Conservation (phyloP, 371 early-diverging fungal genomes). For the Lichtheimia hyalospora region DNA sequence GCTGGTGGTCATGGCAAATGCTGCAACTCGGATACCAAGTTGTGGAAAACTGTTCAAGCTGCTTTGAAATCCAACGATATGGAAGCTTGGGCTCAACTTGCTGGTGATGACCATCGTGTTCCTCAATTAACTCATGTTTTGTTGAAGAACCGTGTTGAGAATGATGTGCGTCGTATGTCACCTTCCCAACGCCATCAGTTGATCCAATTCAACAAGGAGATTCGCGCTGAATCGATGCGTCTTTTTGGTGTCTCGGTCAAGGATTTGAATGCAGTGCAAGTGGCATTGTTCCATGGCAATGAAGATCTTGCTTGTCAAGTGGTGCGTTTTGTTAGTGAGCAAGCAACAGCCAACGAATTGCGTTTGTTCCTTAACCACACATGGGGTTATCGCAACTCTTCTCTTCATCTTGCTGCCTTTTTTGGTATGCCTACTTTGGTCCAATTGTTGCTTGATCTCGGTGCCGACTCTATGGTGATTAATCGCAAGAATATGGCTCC, state of each 20-base stretch:
- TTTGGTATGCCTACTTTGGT: slow-evolving; percentile 71
- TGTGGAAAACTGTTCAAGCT: slow-evolving; percentile 21
- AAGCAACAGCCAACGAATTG: slow-evolving; percentile 12
- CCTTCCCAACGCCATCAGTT: slow-evolving; percentile 24
- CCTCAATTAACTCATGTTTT: slow-evolving; percentile 13
- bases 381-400: slow-evolving; percentile 71
- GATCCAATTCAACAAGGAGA: slow-evolving; percentile 13
- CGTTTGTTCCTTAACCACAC: slow-evolving; percentile 59
- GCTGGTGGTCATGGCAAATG: slow-evolving; percentile 13
- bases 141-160: slow-evolving; percentile 7
- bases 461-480: slow-evolving; percentile 58
- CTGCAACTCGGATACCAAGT: slow-evolving; percentile 18
- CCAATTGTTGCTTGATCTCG: slow-evolving; percentile 56
- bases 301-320: slow-evolving; percentile 17
- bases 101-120: slow-evolving; percentile 5
- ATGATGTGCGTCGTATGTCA: slow-evolving; percentile 17
- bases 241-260: slow-evolving; percentile 18
- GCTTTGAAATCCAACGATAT: slow-evolving; percentile 11
- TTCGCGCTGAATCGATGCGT: slow-evolving; percentile 4
- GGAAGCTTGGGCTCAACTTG: slow-evolving; percentile 9
- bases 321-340: slow-evolving; percentile 8
- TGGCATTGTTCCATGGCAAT: slow-evolving; percentile 15
- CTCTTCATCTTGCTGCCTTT: slow-evolving; percentile 71
- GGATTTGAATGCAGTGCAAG: slow-evolving; percentile 22
- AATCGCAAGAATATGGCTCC: slow-evolving; percentile 65